Percentiles rank a stretch among this genome's conserved stretches.
These are phyloP conservation scores for Starmerella sirachaensis DNA, from an alignment of 805 yeast species.

Conservation along the genomic window DNA sequence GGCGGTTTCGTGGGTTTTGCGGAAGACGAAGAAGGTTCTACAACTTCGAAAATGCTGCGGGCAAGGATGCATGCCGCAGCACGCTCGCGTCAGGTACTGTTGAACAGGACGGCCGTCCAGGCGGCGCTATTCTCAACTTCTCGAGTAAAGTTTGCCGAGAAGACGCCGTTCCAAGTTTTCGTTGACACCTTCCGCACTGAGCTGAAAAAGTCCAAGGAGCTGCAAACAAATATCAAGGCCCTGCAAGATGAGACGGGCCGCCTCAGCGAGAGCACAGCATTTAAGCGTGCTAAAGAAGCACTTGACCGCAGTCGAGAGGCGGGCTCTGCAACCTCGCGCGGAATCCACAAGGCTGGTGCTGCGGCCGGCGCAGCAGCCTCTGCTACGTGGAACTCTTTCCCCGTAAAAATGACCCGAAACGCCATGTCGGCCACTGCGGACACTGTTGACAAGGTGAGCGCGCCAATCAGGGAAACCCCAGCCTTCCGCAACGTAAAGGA, in stretches of 20 bases:
- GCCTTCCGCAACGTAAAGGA: constrained; percentile 80
- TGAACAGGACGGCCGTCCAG: too few relatives aligned
- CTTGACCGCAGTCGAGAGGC: constrained; percentile 72
- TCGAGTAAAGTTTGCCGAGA: too few relatives aligned
- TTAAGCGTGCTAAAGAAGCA: constrained; percentile 85
- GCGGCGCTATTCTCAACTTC: too few relatives aligned
- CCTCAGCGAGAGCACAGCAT: constrained; percentile 87
- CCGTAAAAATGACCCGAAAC: constrained; percentile 76
- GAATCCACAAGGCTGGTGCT: constrained; percentile 81
- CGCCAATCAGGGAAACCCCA: constrained; percentile 85
- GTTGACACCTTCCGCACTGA: constrained; percentile 83
- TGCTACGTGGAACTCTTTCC: constrained; percentile 93
- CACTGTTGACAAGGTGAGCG: constrained; percentile 67
- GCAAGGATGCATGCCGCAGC: constrained; percentile 8
- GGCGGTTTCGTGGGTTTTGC: background rate
- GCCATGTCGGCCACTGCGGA: constrained; percentile 77
- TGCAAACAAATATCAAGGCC: constrained; percentile 86
- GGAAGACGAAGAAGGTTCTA: background rate
- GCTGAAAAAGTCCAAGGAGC: constrained; percentile 80
- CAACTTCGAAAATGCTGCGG: constrained; percentile 10
- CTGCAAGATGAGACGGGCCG: constrained; percentile 92
- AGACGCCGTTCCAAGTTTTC: constrained; percentile 73
- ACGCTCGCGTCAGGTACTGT: constrained; percentile 7
- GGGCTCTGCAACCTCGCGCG: constrained; percentile 53
- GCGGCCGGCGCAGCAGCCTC: constrained; percentile 81